A percentile compares a stretch with the other conserved stretches of the same genome.
Conservation (phyloP, 139 green algal species). For the Micromonas pusilla region DNA sequence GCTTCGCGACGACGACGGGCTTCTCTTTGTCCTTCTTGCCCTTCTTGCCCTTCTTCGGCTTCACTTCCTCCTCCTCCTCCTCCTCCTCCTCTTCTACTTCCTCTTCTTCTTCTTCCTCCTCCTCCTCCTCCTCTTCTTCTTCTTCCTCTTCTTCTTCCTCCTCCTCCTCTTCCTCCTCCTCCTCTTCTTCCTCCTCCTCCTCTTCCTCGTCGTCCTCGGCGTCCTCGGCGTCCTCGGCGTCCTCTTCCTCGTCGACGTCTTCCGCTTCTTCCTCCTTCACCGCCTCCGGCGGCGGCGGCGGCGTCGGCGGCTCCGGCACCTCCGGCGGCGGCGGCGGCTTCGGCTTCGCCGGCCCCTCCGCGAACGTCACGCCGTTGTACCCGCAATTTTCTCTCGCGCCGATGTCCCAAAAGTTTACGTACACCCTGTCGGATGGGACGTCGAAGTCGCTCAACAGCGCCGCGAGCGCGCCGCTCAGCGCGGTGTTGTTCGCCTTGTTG, state of each 20-base stretch:
- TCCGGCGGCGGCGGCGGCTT: too few relatives aligned
- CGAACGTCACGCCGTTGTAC: slow-evolving; percentile 29
- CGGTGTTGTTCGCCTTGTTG: slow-evolving; percentile 26
- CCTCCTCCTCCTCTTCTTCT: neutral
- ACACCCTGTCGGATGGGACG: slow-evolving; percentile 1
- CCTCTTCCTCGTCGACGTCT: neutral
- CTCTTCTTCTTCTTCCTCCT: neutral
- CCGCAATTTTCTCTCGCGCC: slow-evolving; percentile 15
- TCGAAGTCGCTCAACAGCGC: slow-evolving; percentile 8
- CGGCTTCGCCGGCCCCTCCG: neutral
- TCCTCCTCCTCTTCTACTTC: neutral
- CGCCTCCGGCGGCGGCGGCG: neutral
- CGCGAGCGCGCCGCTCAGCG: neutral
- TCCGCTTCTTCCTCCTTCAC: neutral
- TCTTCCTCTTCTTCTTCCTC: neutral
- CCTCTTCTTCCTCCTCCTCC: neutral
- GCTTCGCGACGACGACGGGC: too few relatives aligned
- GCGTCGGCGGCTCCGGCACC: neutral
- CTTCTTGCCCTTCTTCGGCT: neutral
- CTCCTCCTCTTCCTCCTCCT: neutral
- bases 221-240: neutral
- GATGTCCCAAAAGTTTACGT: slow-evolving; percentile 29
- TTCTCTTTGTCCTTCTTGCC: neutral
- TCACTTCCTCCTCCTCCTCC: neutral
- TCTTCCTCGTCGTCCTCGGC: neutral